phyloP scores from a whole-genome alignment of 1,284 basidiomycete species.

The Amylostereum chailletii region DNA sequence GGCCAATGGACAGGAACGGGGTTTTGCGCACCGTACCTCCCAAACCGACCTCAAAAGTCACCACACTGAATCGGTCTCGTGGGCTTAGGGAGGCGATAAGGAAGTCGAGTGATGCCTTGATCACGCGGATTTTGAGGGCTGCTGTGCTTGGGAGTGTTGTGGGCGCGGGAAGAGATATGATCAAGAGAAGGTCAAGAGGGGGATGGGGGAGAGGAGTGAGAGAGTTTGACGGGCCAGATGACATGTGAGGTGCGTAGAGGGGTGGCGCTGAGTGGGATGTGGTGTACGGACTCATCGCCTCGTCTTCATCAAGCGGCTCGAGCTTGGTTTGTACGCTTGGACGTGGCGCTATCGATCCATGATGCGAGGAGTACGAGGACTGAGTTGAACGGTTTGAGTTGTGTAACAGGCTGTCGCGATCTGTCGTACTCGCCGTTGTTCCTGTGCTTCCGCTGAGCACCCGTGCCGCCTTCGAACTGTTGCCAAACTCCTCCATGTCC shows the following conservation, averaged over 20 bases:
- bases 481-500: slow-evolving; percentile 73
- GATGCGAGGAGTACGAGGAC: slow-evolving; percentile 66
- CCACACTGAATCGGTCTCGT: slow-evolving; percentile 76
- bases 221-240: slow-evolving; percentile 69
- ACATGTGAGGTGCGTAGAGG: slow-evolving; percentile 67
- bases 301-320: slow-evolving; percentile 62
- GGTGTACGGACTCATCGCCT: slow-evolving; percentile 49
- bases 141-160: slow-evolving; percentile 68
- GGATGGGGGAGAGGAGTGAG: slow-evolving; percentile 77
- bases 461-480: slow-evolving; percentile 63
- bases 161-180: slow-evolving; percentile 78
- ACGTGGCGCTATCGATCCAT: slow-evolving; percentile 14
- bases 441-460: slow-evolving; percentile 68
- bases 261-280: slow-evolving; percentile 15
- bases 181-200: slow-evolving; percentile 85
- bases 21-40: slow-evolving; percentile 79
- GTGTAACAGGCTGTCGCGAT: slow-evolving; percentile 57
- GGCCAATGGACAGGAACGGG: slow-evolving; percentile 74
- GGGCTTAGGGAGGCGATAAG: slow-evolving; percentile 65
- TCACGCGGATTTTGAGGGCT: slow-evolving; percentile 77
- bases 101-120: slow-evolving; percentile 81
- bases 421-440: slow-evolving; percentile 52
- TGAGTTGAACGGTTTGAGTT: slow-evolving; percentile 54
- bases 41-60: slow-evolving; percentile 82
- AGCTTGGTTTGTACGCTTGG: slow-evolving; percentile 21